phyloP scores from a whole-genome alignment of 1,284 basidiomycete genomes.

The Ganoderma sinense region DNA sequence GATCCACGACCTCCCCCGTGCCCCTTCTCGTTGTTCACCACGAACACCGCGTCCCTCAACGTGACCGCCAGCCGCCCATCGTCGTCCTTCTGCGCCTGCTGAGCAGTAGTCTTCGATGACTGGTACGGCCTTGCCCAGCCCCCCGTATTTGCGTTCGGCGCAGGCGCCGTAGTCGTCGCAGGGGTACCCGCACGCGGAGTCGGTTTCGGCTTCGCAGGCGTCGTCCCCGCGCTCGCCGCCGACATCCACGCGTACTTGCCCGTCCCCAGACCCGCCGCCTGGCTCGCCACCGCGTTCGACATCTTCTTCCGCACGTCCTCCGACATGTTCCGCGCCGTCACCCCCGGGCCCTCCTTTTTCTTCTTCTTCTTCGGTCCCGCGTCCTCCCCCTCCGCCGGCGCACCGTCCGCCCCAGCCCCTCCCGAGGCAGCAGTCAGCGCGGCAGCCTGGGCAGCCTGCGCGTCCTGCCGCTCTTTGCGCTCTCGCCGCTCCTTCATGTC shows the following conservation, averaged over 20 bases:
- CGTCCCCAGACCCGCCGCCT: constrained; percentile 78
- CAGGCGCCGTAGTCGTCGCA: constrained; percentile 41
- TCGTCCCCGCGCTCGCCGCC: constrained; percentile 55
- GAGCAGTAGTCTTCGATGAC: constrained; percentile 46
- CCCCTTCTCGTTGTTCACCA: constrained; percentile 77
- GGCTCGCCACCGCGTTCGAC: constrained; percentile 87
- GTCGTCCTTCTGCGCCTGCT: constrained; percentile 57
- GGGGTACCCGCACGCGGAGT: constrained; percentile 35
- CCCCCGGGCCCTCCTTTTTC: constrained; percentile 84
- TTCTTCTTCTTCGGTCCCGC: constrained; percentile 78
- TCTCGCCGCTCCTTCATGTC: constrained; percentile 77
- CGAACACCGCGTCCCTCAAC: constrained; percentile 81
- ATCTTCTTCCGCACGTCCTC: constrained; percentile 90
- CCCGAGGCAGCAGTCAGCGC: constrained; percentile 66
- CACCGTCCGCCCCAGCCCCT: constrained; percentile 37
- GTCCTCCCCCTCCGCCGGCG: constrained; percentile 50
- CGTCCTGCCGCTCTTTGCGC: constrained; percentile 75
- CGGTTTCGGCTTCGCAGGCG: constrained; percentile 55
- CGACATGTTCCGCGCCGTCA: constrained; percentile 86
- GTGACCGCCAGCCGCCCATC: constrained; percentile 64
- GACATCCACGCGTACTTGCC: constrained; percentile 90
- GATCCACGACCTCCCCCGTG: constrained; percentile 81
- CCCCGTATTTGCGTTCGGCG: constrained; percentile 44
- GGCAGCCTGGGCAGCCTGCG: constrained; percentile 65
- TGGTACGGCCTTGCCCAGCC: constrained; percentile 77